Base-by-base conservation (phyloP, 225 moss, liverwort and hornwort genomes). In the Bryoerythrophyllum caledonicum region DNA sequence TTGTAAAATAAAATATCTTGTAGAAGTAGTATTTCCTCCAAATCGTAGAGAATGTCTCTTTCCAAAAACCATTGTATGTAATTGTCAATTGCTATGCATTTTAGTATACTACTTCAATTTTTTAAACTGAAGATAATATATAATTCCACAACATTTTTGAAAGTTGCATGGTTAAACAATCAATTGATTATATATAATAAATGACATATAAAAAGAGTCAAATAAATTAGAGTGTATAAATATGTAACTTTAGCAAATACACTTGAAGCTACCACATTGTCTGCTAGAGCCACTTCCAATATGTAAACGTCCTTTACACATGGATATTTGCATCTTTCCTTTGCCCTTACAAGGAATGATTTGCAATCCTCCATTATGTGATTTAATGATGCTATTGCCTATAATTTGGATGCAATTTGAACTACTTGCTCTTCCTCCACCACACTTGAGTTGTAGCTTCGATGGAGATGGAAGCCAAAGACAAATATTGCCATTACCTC, bases 301-400 rank as follows among this genome's bases (percentile, higher is more conserved):
- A 12, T 81, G 74, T 57, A 81, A 8, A 11, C 7, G 4, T 0
- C 68, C 52, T 1, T 51, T 25, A 35, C 20, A 32, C 4, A 81
- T 61, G 7, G 57, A 85, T 25, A 85, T 81, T 7, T 81, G 75
- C 71, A 75, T 70, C 1, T 25, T 61, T 2, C 15, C 38, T 26
- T 55, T 81, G 6, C 51, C 30, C 15, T 77, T 69, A 5, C 60
- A 7, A 0, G 62, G 8, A 20, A 72, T 25, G 14, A 84, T 78
- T 43, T 78, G 78, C 3, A 72, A 7, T 3, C 25, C 63, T 3
- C 72, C 78, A 3, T 72, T 63, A 4, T 10, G 4, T 1, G 67
- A 41, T 38, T 49, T 78, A 0, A 84, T 84, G 0, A 75, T 53
- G 6, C 13, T 58, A 0, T 67, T 75, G 3, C 78, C 71, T 14